Conservation (phyloP, 345 rosid species). For the Brassica napus region DNA sequence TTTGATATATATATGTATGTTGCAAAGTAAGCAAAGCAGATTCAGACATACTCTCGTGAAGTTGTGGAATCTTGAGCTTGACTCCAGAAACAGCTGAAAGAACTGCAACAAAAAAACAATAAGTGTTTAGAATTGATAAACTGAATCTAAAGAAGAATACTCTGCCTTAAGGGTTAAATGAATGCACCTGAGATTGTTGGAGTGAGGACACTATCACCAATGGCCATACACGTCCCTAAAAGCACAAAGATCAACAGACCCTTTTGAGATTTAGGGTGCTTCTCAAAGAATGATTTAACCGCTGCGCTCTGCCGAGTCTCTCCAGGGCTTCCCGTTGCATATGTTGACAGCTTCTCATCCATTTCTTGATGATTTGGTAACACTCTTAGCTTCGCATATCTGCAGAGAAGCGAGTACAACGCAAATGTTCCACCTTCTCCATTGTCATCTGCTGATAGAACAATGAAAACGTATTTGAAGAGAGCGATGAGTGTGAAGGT, state of each 20-base stretch:
- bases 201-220: constrained; percentile 77
- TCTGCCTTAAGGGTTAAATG: neutral
- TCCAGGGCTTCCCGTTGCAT: constrained; percentile 49
- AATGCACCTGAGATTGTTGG: constrained; percentile 79
- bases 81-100: constrained; percentile 83
- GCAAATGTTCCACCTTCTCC: constrained; percentile 97
- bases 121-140: neutral
- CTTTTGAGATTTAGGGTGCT: constrained; percentile 52
- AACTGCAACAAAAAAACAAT: constrained; percentile 48
- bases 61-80: constrained; percentile 55
- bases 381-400: constrained; percentile 66
- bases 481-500: constrained; percentile 77
- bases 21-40: constrained; percentile 3
- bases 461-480: constrained; percentile 68
- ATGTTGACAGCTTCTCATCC: constrained; percentile 70
- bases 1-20: neutral
- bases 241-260: constrained; percentile 63
- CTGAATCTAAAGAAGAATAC: neutral
- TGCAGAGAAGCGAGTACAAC: constrained; percentile 80
- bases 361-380: constrained; percentile 84
- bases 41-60: constrained; percentile 65
- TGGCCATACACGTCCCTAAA: constrained; percentile 76
- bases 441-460: constrained; percentile 74
- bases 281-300: constrained; percentile 59
- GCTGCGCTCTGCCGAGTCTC: constrained; percentile 56